phyloP scores from a whole-genome alignment of 2,329 filamentous ascomycete species.

The Fusarium nisikadoi region DNA sequence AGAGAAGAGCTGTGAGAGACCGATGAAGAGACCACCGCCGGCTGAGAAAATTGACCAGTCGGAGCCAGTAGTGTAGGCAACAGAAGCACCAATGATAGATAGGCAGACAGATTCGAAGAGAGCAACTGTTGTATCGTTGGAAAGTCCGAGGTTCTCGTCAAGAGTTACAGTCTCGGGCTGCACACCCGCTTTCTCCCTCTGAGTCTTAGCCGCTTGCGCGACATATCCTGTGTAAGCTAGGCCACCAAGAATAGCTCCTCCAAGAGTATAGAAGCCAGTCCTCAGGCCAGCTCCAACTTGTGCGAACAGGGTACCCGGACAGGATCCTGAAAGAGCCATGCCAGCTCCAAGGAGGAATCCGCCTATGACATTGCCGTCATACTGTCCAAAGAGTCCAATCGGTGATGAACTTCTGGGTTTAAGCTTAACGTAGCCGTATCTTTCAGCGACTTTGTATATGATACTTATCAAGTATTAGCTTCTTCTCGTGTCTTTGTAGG shows the following conservation, averaged over 20 bases:
- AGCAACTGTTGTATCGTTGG: constrained; percentile 51
- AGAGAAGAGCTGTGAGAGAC: constrained; percentile 66
- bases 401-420: constrained; percentile 62
- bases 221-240: constrained; percentile 61
- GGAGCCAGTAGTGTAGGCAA: constrained; percentile 42
- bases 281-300: constrained; percentile 66
- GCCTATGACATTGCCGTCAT: constrained; percentile 74
- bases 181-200: constrained; percentile 40
- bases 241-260: constrained; percentile 66
- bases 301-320: constrained; percentile 71
- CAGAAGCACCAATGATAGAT: constrained; percentile 53
- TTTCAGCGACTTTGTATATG: constrained; percentile 58
- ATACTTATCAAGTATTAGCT: constrained; percentile 47
- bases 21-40: constrained; percentile 68
- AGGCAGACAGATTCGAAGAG: constrained; percentile 57
- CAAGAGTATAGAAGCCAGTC: constrained; percentile 63
- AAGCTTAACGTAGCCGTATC: constrained; percentile 55
- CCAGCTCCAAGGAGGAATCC: constrained; percentile 71
- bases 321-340: constrained; percentile 73
- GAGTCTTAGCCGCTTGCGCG: constrained; percentile 47
- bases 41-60: constrained; percentile 54
- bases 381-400: constrained; percentile 62
- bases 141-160: constrained; percentile 54
- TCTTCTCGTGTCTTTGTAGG: rapidly evolving
- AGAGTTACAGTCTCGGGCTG: constrained; percentile 50